Base-by-base conservation (phyloP, 768 basidiomycete genomes). In the Tephrocybe sp. region DNA sequence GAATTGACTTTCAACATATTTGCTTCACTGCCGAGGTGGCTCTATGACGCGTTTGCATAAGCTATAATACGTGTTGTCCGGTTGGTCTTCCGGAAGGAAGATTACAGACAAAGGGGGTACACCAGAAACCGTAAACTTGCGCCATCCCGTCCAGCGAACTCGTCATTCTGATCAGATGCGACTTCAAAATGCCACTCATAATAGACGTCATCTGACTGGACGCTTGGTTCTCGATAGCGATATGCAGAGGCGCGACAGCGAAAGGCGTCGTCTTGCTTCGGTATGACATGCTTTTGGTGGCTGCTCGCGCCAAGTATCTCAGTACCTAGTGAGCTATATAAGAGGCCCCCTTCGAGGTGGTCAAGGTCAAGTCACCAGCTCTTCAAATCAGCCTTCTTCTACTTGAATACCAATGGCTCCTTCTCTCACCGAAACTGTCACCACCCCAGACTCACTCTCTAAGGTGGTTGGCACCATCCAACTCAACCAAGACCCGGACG, bases 221-320 rank as follows among this genome's bases (percentile, higher is more conserved):
- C 26, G n/a, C 3, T 3, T 6, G 13, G 11, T 13, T 8, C 40
- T 40, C 21, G 36, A 21, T 34, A 8, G 21, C 12, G 24, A 49
- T 25, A 9, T 25, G 21, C 32, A 8, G n/a, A 16, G 21, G 16
- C 12, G n/a, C 3, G 30, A 12, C 38, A 32, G 25, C 32, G 18
- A 52, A n/a, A 46, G 51, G 31, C 51, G 51, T 46, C 51, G 51
- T 46, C 34, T 41, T 46, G 51, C 39, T 41, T 52, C 24, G 24
- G 8, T 40, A 52, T 52, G 37, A 21, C 51, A 46, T 47, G 44
- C 36, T 52, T 41, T 19, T 13, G 13, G n/a, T 3, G 21, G 21
- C 16, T 18, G 6, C 3, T 18, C 19, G 18, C 12, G 41, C 28
- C 47, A 42, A 32, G 34, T 9, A 18, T 13, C 22, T 30, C 40